Evolutionary conservation across 2,329 filamentous ascomycete genomes (phyloP), one percentile per base, ranked within the genome.

Genomic region (Dactylellina cionopaga): DNA sequence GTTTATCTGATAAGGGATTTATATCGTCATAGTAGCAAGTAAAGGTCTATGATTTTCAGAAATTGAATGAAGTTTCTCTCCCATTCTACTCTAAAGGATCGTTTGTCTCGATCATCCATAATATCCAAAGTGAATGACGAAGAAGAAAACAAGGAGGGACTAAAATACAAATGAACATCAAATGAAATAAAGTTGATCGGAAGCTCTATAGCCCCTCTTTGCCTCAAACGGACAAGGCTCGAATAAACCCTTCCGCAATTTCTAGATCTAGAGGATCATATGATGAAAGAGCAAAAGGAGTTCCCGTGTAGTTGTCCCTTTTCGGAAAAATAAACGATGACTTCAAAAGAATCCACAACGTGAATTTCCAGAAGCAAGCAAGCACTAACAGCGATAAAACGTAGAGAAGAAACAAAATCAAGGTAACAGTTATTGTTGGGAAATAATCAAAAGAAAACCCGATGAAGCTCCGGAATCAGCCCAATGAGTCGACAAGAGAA

Each of bases 61-160:
- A 24, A 47, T 41, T 15, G 25, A 29, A 19, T 6, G 17, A 13
- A 35, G 25, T 44, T 66, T 54, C 62, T 56, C 62, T 58, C 58
- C 62, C 62, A 66, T 66, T 51, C 62, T n/a, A n/a, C n/a, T n/a
- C n/a, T 66, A 66, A 66, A 66, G 27, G 62, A 66, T 58, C 41
- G 62, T 56, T 43, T 66, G 51, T 47, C 62, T 41, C 51, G 39
- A 58, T 49, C 43, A 58, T 66, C 62, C 62, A 66, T 66, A 7
- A 39, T 55, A 13, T 66, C 62, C 62, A 66, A 55, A 46, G 43
- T 58, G 37, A 58, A 46, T 25, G 54, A 58, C 43, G 54, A 46
- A 35, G 54, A 58, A 58, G 44, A 10, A 41, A 54, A 55, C 13
- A 19, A 25, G 24, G 6, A 27, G 15, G 13, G 13, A 24, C 10